Base-by-base conservation (phyloP, 1,139 yeast species). In the Kodamaea sp. region DNA sequence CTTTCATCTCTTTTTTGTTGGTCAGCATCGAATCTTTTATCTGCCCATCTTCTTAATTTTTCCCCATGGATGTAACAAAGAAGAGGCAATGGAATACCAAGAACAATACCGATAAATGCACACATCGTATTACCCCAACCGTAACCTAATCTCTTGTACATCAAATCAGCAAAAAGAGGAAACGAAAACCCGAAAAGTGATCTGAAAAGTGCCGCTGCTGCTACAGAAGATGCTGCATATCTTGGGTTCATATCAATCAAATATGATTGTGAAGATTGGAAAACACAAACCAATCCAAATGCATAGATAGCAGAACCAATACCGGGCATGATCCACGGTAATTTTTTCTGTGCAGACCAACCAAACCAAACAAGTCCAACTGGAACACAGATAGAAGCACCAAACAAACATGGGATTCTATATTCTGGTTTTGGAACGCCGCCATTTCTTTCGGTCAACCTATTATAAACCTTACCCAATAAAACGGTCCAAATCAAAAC, bases 81-180 rank as follows among this genome's bases (percentile, higher is more conserved):
- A n/a, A 68, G 53, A 1, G 75, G 75, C 53, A 70, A 70, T 10
- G 75, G 75, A 12, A 69, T 58, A 1, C 75, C 76, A 41, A 70
- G 57, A 5, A 60, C 39, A 5, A 69, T 44, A 1, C 70, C 72
- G 36, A 70, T 58, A 33, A 67, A 52, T 2, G 65, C 76, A 57
- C 72, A 67, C 63, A 70, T 53, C 26, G 75, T 67, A 46, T 70
- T 70, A 8, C 68, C 75, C 75, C 75, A 69, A 6, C 75, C 75
- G 45, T 69, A 69, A 5, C 67, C 69, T 43, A 70, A 46, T 29
- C 50, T 57, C 24, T 50, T 58, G 42, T 70, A 70, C 73, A 70
- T 67, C 32, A 58, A 53, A 28, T 54, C 49, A 7, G 75, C 75
- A 49, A 69, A 67, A 20, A 70, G 52, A 2, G 76, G 76, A 53